Evolutionary conservation across 768 basidiomycete genomes (phyloP).

Genomic region (Podaxis carcinomalis): DNA sequence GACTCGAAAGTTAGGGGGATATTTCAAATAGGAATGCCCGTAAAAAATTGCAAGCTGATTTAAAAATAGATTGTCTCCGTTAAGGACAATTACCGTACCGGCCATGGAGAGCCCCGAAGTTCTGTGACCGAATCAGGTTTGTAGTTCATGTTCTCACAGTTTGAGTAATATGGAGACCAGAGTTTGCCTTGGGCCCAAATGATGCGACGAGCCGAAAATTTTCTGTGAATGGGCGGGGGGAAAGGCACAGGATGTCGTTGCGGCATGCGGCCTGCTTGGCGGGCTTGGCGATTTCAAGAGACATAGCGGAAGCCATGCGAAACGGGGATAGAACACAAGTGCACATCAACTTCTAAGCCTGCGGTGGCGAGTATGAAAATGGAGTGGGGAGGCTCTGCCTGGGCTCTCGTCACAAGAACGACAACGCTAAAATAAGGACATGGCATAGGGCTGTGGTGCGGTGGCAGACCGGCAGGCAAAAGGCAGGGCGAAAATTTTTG

Average conservation of each 20-base stretch:
- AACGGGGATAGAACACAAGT: not conserved
- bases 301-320: not conserved
- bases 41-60: no score
- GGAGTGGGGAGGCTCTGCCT: not conserved
- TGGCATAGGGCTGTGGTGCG: slow-evolving; percentile 1
- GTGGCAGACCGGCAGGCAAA: not conserved
- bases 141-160: no score
- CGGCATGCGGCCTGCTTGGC: not conserved
- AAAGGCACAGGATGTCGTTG: not conserved
- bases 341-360: not conserved
- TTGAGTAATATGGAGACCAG: no score
- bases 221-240: not conserved
- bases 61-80: no score
- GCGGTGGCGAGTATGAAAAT: not conserved
- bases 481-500: not conserved
- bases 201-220: not conserved
- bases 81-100: no score
- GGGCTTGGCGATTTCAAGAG: not conserved
- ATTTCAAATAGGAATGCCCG: no score
- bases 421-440: not conserved
- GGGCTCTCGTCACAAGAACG: not conserved
- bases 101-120: no score
- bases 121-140: no score
- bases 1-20: no score
- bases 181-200: not conserved